A percentile compares a stretch with the other conserved stretches of the same genome.
Conservation (phyloP, 2,329 filamentous ascomycete species). For the Beauveria australis region DNA sequence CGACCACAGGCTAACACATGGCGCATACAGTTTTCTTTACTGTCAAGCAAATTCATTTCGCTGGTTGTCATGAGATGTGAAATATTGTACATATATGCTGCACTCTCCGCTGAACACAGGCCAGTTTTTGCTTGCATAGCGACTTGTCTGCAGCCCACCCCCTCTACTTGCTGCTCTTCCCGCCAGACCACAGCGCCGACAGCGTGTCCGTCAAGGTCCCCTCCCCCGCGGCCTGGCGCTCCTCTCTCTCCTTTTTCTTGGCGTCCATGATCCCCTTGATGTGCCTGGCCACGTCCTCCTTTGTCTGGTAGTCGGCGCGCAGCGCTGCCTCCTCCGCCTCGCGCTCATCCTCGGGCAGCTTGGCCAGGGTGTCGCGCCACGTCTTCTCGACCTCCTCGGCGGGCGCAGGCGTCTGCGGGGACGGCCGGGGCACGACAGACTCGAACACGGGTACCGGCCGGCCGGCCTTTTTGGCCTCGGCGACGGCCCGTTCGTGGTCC, state of each 20-base stretch:
- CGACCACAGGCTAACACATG: neutral
- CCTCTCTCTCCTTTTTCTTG: slow-evolving; percentile 48
- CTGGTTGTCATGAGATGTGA: neutral
- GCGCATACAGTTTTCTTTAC: neutral
- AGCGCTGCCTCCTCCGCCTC: slow-evolving; percentile 56
- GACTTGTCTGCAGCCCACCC: neutral
- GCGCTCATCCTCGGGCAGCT: slow-evolving; percentile 50
- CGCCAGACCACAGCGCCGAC: slow-evolving; percentile 20
- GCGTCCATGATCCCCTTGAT: slow-evolving; percentile 47
- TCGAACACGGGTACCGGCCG: slow-evolving; percentile 51
- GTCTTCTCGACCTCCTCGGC: slow-evolving; percentile 40
- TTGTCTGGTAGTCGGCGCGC: slow-evolving; percentile 52
- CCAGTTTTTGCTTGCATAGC: neutral
- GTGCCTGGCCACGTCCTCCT: slow-evolving; percentile 48
- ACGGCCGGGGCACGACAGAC: slow-evolving; percentile 39
- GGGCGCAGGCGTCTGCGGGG: slow-evolving; percentile 18
- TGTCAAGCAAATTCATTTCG: neutral
- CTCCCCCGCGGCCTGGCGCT: slow-evolving; percentile 27
- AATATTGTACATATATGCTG: slow-evolving; percentile 6
- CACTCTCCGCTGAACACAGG: neutral
- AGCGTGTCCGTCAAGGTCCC: slow-evolving; percentile 24
- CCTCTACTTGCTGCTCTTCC: slow-evolving; percentile 18
- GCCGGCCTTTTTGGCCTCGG: slow-evolving; percentile 57
- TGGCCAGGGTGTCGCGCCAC: slow-evolving; percentile 48
- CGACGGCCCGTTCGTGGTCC: slow-evolving; percentile 67